These are phyloP conservation scores for Spathaspora gorwiae DNA, from an alignment of 805 yeast genomes.

Conservation along the genomic window DNA sequence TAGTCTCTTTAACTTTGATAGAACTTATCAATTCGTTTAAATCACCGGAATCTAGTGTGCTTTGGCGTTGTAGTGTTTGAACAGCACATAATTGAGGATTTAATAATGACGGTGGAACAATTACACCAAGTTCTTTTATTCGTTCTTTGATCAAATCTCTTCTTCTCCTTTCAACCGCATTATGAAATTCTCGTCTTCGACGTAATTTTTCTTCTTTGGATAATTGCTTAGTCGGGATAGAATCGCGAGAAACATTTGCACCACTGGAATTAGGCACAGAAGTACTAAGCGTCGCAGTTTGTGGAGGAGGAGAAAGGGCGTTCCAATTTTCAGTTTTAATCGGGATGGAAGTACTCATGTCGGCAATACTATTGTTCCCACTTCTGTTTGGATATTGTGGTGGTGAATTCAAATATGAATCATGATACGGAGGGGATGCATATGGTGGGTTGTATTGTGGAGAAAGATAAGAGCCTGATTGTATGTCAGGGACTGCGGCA, in stretches of 20 bases:
- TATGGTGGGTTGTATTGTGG: slow-evolving; percentile 28
- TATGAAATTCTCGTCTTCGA: slow-evolving; percentile 83
- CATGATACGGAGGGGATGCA: slow-evolving; percentile 26
- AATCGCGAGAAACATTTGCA: slow-evolving; percentile 8
- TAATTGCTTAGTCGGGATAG: slow-evolving; percentile 29
- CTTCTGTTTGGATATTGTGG: slow-evolving; percentile 11
- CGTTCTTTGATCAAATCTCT: slow-evolving; percentile 87
- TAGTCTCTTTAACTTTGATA: slow-evolving; percentile 55
- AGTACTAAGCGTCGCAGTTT: slow-evolving; percentile 18
- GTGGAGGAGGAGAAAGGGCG: slow-evolving; percentile 24
- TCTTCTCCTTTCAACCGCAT: slow-evolving; percentile 89
- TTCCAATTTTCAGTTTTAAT: slow-evolving; percentile 7
- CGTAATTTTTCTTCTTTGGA: slow-evolving; percentile 67
- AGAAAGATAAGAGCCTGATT: slow-evolving; percentile 28
- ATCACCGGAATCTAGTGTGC: slow-evolving; percentile 26
- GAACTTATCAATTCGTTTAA: slow-evolving; percentile 32
- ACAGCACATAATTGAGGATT: slow-evolving; percentile 43
- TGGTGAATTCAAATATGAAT: slow-evolving; percentile 29
- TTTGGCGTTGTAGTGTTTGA: slow-evolving; percentile 34
- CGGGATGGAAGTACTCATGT: slow-evolving; percentile 7
- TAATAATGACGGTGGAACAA: slow-evolving; percentile 74
- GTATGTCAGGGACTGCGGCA: slow-evolving; percentile 13
- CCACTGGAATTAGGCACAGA: slow-evolving; percentile 21
- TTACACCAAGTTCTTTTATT: slow-evolving; percentile 73
- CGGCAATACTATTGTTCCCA: slow-evolving; percentile 1